Percentiles rank a stretch among this genome's conserved stretches.
phyloP scores from a whole-genome alignment of 306 rosid species.

The Quercus engelmannii region DNA sequence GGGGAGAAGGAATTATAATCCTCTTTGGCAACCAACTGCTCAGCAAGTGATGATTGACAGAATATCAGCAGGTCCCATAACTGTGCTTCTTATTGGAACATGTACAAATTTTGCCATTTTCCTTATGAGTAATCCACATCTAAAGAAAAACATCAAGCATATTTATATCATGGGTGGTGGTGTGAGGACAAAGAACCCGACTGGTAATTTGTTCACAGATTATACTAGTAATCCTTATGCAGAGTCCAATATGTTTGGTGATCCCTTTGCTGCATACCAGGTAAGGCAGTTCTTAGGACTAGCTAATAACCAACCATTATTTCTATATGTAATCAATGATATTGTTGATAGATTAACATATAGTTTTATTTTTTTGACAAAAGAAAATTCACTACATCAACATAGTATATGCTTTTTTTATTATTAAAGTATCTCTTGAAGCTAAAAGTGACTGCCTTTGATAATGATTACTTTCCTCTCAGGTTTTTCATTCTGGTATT shows the following conservation, averaged over 20 bases:
- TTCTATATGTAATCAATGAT: background rate
- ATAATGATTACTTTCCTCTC: constrained; percentile 2
- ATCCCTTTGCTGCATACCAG: constrained; percentile 96
- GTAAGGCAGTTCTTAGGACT: constrained; percentile 25
- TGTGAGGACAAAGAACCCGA: constrained; percentile 75
- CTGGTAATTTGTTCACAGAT: constrained; percentile 73
- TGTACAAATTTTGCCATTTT: constrained; percentile 85
- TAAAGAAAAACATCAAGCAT: constrained; percentile 77
- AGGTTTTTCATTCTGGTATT: constrained; percentile 95
- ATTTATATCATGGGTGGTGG: constrained; percentile 92
- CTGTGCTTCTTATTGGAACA: constrained; percentile 52
- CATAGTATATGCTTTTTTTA: background rate
- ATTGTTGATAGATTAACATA: background rate
- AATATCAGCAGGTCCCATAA: constrained; percentile 75
- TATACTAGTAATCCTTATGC: constrained; percentile 77
- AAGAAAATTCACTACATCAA: background rate
- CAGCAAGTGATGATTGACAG: constrained; percentile 88
- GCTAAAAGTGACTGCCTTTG: constrained; percentile 1
- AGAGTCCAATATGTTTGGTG: constrained; percentile 81
- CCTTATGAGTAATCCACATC: constrained; percentile 76
- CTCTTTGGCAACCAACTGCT: constrained; percentile 62
- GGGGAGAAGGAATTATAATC: constrained; percentile 73
- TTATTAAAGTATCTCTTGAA: background rate
- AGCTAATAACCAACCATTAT: no score
- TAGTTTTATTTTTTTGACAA: no score